Percentiles rank a stretch among this genome's conserved stretches.
Conservation (phyloP, 2,329 filamentous ascomycete genomes). For the Orbilia blumenaviensis region DNA sequence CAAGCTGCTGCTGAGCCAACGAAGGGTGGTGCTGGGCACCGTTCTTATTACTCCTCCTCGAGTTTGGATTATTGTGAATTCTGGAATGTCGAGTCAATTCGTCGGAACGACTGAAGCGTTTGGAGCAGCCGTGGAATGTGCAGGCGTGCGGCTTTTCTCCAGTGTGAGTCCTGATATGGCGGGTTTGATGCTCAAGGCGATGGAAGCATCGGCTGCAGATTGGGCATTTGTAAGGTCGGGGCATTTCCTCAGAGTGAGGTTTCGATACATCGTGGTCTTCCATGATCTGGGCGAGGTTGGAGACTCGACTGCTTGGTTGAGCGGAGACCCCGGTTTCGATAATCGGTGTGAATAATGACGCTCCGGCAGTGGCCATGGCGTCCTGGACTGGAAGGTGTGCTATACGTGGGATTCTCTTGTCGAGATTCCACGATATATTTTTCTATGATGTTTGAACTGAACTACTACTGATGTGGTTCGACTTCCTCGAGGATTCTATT, state of each 20-base stretch:
- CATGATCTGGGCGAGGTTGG: constrained; percentile 51
- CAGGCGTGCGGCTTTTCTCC: constrained; percentile 98
- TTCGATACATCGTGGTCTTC: constrained; percentile 51
- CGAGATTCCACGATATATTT: neutral
- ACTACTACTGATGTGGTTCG: too few relatives aligned
- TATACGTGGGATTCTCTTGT: neutral
- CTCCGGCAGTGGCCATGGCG: constrained; percentile 47
- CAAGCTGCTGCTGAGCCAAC: constrained; percentile 61
- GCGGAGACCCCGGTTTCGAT: constrained; percentile 50
- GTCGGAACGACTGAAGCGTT: constrained; percentile 95
- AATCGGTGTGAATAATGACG: constrained; percentile 52
- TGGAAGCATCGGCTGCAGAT: constrained; percentile 99
- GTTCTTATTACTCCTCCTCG: constrained; percentile 87
- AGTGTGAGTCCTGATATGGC: constrained; percentile 95
- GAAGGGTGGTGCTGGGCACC: constrained; percentile 36
- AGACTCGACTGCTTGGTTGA: constrained; percentile 43
- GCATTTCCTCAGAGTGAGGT: constrained; percentile 71
- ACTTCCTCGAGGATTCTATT: neutral
- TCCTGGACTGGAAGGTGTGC: neutral
- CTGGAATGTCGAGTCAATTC: constrained; percentile 95
- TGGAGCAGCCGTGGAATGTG: constrained; percentile 93
- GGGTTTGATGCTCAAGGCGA: constrained; percentile 90
- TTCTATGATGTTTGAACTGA: neutral
- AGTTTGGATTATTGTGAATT: constrained; percentile 99
- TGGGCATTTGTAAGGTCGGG: constrained; percentile 96